Base-by-base conservation (phyloP, 345 rosid genomes). In the Dovyalis caffra region DNA sequence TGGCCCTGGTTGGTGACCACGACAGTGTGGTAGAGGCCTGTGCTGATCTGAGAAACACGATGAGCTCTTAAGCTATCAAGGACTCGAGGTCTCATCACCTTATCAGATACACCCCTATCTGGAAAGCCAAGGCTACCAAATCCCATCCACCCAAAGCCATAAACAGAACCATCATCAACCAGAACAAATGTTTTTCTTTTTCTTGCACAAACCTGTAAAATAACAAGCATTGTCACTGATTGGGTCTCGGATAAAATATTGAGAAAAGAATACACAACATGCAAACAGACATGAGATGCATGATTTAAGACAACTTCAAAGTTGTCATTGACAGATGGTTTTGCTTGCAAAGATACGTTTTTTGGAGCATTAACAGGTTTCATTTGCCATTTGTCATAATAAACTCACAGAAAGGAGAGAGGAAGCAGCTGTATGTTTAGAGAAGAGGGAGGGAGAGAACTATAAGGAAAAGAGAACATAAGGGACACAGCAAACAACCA, bases 121-220 rank as follows among this genome's bases (percentile, higher is more conserved):
- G 88, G 92, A 79, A 92, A 91, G 45, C 97, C 97, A 6, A 95
- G 93, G 89, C 99, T 92, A 66, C 99, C 97, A 77, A 84, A 93
- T 35, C 87, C 97, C 92, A 86, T 90, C 91, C 92, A 89, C 35
- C 98, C 98, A 74, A 89, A 95, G 38, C 97, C 99, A 74, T 88
- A 92, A 71, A 90, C 86, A 3, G 75, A 73, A 37, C 99, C 99
- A 29, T 79, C 83, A 37, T 95, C 97, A 47, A 85, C 91, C 81
- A 95, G 84, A 62, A 95, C 96, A 82, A 95, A 95, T 4, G 99
- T 89, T 80, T 92, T 95, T 81, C 97, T 87, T 86, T 95, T 95
- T 58, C 97, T 95, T 71, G 99, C 97, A 86, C 97, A 95, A 53
- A 92, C 95, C 98, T 94, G 74, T 68, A 84, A 70, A 18, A 43